Evolutionary conservation across 2,329 filamentous ascomycete genomes (phyloP).

Genomic region (Monilinia vaccinii-corymbosi): DNA sequence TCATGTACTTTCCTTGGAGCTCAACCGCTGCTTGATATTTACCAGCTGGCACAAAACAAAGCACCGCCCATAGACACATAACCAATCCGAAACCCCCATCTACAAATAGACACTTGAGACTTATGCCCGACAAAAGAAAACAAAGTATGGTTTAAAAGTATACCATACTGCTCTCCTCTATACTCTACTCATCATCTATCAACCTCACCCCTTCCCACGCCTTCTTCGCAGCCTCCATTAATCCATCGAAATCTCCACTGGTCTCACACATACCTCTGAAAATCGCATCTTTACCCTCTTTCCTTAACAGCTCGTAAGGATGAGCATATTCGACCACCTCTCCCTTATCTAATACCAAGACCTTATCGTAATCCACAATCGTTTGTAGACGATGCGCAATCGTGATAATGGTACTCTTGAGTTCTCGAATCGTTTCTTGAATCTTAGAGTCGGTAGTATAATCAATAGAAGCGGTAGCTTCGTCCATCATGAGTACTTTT

Average conservation of each 20-base stretch:
- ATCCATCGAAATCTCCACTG: conserved; percentile 50
- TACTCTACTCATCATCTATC: conserved; percentile 30
- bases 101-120: not conserved
- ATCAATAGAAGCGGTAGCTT: conserved; percentile 95
- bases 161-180: not conserved
- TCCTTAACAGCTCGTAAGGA: conserved; percentile 70
- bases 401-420: conserved; percentile 88
- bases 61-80: not conserved
- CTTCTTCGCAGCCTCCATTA: conserved; percentile 44
- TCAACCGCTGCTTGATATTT: not conserved
- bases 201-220: conserved; percentile 36
- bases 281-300: conserved; percentile 41
- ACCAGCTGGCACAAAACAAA: not conserved
- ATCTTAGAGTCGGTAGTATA: conserved; percentile 94
- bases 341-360: conserved; percentile 87
- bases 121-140: not conserved
- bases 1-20: not conserved
- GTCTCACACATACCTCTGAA: conserved; percentile 63
- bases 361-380: conserved; percentile 97
- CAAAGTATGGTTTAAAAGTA: not conserved
- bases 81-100: not conserved
- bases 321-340: conserved; percentile 83
- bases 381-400: conserved; percentile 94
- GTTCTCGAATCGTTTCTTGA: conserved; percentile 89
- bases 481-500: conserved; percentile 96